Base-by-base conservation (phyloP, 2,329 filamentous ascomycete species). In the Allantophomopsis lycopodina region DNA sequence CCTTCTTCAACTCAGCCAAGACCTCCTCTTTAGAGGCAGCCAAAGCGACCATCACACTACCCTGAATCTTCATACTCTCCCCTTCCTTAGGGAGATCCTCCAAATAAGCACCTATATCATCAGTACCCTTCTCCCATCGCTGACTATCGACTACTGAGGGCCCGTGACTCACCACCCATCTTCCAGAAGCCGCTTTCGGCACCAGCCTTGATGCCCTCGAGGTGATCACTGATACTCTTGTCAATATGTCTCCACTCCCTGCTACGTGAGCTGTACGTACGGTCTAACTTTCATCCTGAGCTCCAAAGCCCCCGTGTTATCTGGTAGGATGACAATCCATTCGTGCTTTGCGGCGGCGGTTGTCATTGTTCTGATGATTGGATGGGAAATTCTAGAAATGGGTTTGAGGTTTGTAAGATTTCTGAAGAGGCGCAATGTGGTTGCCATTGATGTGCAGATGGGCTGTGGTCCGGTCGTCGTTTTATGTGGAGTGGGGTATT, bases 11-110 rank as follows among this genome's bases (percentile, higher is more conserved):
- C 38, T 71, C 54, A 49, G 80, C 70, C 32, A 79, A 56, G 2
- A 84, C 73, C 55, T 86, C 80, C 46, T 87, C 80, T 50, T 71
- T 75, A 7, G 69, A 77, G 45, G 74, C 70, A 7, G 82, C 85
- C 21, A 72, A 58, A 32, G 74, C 64, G 20, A 93, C 65, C 52
- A 91, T 62, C 14, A 77, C 73, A 55, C 79, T 86, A 33, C 85
- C 86, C 46, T 75, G 73, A 62, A 91, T 86, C 54, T 81, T 76
- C 34, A 56, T 30, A 0, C 48, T 62, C 17, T 79, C 68, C 42
- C 71, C 72, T 39, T 80, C 73, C 5, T 71, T 65, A 28, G 83
- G 79, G 30, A 81, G 66, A 7, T 74, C 68, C 33, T 81, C 70
- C 7, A 89, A 63, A 39, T 80, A 64, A 16, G 79, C 82, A 33